A percentile compares a stretch with the other conserved stretches of the same genome.
Conservation (phyloP, 169 alveolate species). For the Babesia bigemina region DNA sequence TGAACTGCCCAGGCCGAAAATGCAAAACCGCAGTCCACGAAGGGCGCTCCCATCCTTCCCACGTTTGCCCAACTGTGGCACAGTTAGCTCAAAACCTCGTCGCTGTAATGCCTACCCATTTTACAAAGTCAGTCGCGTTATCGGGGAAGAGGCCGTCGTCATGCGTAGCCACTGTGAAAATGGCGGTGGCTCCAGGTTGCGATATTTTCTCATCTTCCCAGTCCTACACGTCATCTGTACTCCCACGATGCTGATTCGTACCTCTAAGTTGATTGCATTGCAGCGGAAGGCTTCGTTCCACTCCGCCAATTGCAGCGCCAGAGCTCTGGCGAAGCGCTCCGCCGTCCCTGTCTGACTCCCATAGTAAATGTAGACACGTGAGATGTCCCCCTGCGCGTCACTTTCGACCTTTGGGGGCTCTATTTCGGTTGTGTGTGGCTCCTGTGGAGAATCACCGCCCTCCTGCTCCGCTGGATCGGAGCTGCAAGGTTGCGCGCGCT, state of each 20-base stretch:
- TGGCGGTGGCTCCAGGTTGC: slow-evolving; percentile 29
- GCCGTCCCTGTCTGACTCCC: slow-evolving; percentile 75
- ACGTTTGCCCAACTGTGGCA: slow-evolving; percentile 63
- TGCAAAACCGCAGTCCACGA: slow-evolving; percentile 55
- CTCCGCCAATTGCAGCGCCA: slow-evolving; percentile 18
- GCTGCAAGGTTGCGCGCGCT: not conserved
- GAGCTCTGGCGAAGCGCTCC: slow-evolving; percentile 45
- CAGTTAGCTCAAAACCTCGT: not conserved
- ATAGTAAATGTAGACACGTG: slow-evolving; percentile 30
- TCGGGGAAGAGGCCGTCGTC: slow-evolving; percentile 86
- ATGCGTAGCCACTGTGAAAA: slow-evolving; percentile 78
- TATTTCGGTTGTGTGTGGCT: not conserved
- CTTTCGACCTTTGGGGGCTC: not conserved
- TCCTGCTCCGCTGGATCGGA: not conserved
- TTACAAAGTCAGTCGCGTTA: slow-evolving; percentile 68
- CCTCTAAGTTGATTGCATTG: slow-evolving; percentile 48
- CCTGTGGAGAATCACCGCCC: not conserved
- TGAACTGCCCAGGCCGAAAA: slow-evolving; percentile 78
- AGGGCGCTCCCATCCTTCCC: slow-evolving; percentile 41
- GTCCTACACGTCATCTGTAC: slow-evolving; percentile 11
- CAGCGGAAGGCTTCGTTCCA: slow-evolving; percentile 11
- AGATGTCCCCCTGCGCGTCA: not conserved
- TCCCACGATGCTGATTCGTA: not conserved
- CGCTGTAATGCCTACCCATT: slow-evolving; percentile 34
- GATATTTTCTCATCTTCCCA: slow-evolving; percentile 27